Evolutionary conservation across 352 stramenopile species (phyloP).

Genomic region (Pythium myriotylum): DNA sequence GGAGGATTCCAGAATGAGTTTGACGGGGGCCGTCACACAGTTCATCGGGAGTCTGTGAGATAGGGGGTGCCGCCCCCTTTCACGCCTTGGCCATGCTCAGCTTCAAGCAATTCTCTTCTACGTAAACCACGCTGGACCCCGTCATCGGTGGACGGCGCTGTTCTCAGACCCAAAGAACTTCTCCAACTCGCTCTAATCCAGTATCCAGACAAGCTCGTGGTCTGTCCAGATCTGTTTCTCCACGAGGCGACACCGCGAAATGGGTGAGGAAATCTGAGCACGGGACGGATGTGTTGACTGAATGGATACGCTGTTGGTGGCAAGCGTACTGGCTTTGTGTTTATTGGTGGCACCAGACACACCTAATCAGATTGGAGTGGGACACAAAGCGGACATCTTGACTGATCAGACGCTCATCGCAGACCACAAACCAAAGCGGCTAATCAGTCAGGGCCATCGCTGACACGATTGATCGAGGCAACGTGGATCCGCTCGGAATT

Average conservation of each 20-base stretch:
- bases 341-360: neutral
- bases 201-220: too few species aligned
- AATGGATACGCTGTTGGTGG: slow-evolving; percentile 3
- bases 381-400: too few species aligned
- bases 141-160: neutral
- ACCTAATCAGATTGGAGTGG: neutral
- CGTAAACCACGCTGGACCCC: neutral
- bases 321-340: neutral
- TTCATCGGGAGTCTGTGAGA: too few species aligned
- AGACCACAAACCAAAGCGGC: neutral
- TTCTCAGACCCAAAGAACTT: too few species aligned
- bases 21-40: too few species aligned
- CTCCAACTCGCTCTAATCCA: too few species aligned
- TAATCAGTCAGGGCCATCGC: neutral
- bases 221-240: too few species aligned
- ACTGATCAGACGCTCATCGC: neutral
- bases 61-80: neutral
- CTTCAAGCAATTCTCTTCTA: neutral
- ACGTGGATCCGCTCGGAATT: too few species aligned
- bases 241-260: neutral
- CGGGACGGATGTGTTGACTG: neutral
- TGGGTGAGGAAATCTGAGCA: neutral
- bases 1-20: slow-evolving; percentile 5
- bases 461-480: too few species aligned
- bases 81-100: neutral